Conservation (phyloP, 108 stramenopile genomes). For the Nitzschia sp. region DNA sequence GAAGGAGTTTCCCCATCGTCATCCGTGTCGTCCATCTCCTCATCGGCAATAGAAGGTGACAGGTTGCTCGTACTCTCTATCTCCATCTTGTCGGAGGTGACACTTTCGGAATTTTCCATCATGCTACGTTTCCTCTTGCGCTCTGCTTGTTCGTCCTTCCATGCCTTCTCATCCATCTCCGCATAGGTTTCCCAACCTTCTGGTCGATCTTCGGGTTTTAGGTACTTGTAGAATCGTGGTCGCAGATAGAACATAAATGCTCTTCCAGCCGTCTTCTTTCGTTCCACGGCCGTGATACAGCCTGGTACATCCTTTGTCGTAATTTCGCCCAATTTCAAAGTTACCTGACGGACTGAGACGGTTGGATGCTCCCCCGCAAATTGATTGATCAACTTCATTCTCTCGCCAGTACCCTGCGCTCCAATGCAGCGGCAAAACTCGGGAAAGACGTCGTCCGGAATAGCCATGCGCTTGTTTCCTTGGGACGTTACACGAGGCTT, state of each 20-base stretch:
- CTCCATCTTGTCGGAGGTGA: neutral
- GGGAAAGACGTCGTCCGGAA: conserved; percentile 77
- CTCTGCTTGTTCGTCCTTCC: conserved; percentile 34
- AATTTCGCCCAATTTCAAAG: conserved; percentile 78
- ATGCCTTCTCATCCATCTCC: conserved; percentile 60
- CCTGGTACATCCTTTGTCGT: conserved; percentile 75
- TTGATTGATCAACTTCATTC: conserved; percentile 76
- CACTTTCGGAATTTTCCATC: conserved; percentile 14
- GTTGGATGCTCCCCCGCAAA: conserved; percentile 78
- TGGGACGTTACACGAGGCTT: conserved; percentile 49
- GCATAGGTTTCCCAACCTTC: conserved; percentile 78
- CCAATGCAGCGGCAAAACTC: conserved; percentile 78
- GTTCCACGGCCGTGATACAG: conserved; percentile 57
- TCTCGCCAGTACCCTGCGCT: conserved; percentile 64
- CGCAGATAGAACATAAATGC: conserved; percentile 79
- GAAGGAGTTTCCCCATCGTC: conserved; percentile 36
- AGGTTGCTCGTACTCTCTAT: conserved; percentile 25
- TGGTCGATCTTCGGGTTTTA: conserved; percentile 68
- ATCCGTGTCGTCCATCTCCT: conserved; percentile 31
- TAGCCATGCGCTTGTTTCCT: conserved; percentile 77
- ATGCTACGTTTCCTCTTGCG: conserved; percentile 6
- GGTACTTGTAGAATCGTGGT: conserved; percentile 79
- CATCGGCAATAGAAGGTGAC: conserved; percentile 29
- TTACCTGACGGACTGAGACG: conserved; percentile 77
- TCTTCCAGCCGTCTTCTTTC: conserved; percentile 51